These are phyloP conservation scores for Cercophora samala DNA, from an alignment of 495 filamentous ascomycete species.

Conservation along the genomic window DNA sequence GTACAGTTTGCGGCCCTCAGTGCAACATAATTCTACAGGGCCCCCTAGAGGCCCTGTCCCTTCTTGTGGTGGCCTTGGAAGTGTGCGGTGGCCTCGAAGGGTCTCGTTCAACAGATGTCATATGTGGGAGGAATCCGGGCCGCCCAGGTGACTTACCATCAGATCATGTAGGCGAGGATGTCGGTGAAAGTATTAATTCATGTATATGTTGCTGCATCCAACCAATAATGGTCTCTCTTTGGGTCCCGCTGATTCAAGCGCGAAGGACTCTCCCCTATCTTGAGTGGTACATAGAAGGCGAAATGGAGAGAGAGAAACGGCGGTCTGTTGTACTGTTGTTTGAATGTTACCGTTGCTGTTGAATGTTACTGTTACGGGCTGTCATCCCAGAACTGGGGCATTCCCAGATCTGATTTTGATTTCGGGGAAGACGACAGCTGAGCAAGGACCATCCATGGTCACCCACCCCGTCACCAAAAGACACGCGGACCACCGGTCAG, in stretches of 20 bases:
- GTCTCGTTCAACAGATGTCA: too few species aligned
- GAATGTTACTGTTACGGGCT: neutral
- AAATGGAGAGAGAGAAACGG: neutral
- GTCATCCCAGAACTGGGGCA: neutral
- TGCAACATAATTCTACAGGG: conserved; percentile 29
- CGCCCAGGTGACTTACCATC: neutral
- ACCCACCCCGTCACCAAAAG: neutral
- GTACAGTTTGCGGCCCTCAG: conserved; percentile 22
- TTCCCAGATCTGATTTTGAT: neutral
- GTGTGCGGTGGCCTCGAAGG: too few species aligned
- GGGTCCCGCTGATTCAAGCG: neutral
- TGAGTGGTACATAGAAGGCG: neutral
- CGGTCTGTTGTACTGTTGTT: neutral
- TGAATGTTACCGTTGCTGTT: neutral
- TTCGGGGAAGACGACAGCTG: neutral
- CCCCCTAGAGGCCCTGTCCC: conserved; percentile 7
- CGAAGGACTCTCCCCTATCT: neutral
- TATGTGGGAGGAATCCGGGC: too few species aligned
- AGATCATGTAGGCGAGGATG: neutral
- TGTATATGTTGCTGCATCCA: neutral
- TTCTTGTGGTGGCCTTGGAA: too few species aligned
- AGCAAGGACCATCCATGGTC: neutral
- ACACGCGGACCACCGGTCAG: neutral
- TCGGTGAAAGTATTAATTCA: neutral
- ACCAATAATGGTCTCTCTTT: neutral